Percentiles rank a stretch among this genome's conserved stretches.
These are phyloP conservation scores for Blastocystis sp. DNA, from an alignment of 352 stramenopile species.

Conservation along the genomic window DNA sequence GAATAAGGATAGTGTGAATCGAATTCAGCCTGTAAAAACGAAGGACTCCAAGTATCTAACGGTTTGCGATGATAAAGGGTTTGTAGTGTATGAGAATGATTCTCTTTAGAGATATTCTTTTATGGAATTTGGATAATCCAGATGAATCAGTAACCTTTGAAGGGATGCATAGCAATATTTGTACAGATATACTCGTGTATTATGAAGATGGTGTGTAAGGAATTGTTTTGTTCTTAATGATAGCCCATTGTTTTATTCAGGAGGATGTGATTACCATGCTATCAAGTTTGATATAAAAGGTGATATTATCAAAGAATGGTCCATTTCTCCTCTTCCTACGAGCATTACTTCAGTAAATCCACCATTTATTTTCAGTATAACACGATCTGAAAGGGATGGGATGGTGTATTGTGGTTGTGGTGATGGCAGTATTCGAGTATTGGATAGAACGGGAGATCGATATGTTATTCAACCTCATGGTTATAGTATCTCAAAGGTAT, in stretches of 20 bases:
- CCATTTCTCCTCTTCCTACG: background rate
- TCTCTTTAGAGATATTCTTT: background rate
- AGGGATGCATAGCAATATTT: conserved; percentile 8
- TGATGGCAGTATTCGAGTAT: conserved; percentile 7
- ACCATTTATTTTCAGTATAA: background rate
- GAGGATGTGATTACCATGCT: conserved; percentile 7
- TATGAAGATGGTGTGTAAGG: background rate
- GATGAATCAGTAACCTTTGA: background rate
- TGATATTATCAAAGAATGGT: background rate
- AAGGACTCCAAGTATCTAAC: background rate
- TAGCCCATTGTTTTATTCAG: background rate
- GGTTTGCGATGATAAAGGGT: conserved; percentile 38
- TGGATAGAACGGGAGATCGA: background rate
- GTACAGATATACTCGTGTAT: background rate
- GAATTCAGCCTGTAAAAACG: background rate
- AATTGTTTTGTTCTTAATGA: background rate
- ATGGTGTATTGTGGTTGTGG: background rate
- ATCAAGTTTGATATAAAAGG: background rate
- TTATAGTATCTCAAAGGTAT: background rate
- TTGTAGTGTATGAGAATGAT: background rate
- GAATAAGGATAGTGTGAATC: conserved; percentile 24
- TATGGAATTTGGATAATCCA: background rate
- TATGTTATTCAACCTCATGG: background rate
- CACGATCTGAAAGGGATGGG: background rate
- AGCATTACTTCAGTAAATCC: background rate